Conservation (phyloP, 176 grass and related monocot species). For the Triticum dicoccoides region DNA sequence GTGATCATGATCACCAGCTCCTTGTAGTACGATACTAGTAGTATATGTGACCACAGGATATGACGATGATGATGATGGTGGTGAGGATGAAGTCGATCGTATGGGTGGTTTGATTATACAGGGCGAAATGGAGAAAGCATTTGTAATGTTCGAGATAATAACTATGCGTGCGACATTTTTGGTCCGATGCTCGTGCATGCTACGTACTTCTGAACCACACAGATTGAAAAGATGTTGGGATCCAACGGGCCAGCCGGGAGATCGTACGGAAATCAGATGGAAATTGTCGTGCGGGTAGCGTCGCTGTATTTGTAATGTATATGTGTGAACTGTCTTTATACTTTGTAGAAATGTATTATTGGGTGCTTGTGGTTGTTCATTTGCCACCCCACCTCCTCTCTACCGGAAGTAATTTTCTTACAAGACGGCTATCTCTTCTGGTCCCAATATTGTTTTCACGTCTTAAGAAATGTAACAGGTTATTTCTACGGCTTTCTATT, state of each 20-base stretch:
- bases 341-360: neutral
- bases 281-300: too few relatives aligned
- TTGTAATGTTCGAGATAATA: neutral
- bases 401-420: neutral
- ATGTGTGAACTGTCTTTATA: neutral
- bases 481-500: neutral
- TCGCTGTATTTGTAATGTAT: too few relatives aligned
- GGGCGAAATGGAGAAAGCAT: conserved; percentile 3
- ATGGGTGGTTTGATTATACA: neutral
- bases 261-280: too few relatives aligned
- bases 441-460: neutral
- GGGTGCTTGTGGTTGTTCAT: neutral
- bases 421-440: neutral
- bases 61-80: neutral
- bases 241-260: too few relatives aligned
- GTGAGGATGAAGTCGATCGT: neutral
- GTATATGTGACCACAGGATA: neutral
- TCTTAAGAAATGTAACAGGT: neutral
- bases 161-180: too few relatives aligned
- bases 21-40: neutral
- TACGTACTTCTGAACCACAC: too few relatives aligned
- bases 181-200: too few relatives aligned
- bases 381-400: neutral
- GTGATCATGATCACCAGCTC: conserved; percentile 5
- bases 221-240: too few relatives aligned